A percentile compares a stretch with the other conserved stretches of the same genome.
These are phyloP conservation scores for Pezicula radicicola DNA, from an alignment of 2,329 filamentous ascomycete species.

Conservation along the genomic window DNA sequence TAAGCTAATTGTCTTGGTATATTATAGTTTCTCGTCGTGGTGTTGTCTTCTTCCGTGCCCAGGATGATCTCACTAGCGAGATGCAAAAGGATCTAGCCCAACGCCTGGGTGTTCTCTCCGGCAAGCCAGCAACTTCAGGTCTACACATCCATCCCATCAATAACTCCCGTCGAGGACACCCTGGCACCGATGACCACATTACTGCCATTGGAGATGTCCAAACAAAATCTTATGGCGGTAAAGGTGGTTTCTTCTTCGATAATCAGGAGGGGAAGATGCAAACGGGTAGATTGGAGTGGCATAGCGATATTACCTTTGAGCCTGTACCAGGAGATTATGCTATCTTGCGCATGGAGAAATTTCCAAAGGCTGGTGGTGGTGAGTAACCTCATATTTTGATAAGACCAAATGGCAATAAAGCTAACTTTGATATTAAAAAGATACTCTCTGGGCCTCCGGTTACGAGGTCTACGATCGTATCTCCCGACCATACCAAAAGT, in stretches of 20 bases:
- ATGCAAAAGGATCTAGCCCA: conserved; percentile 65
- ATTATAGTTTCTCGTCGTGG: conserved; percentile 60
- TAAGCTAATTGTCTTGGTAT: neutral
- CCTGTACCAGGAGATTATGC: conserved; percentile 59
- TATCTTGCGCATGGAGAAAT: conserved; percentile 6
- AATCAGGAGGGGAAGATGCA: conserved; percentile 32
- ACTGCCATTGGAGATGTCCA: conserved; percentile 62
- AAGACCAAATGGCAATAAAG: too few species aligned
- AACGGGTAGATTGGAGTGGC: conserved; percentile 41
- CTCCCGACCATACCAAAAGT: conserved; percentile 50
- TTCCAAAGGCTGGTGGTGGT: conserved; percentile 13
- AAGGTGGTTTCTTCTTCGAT: neutral
- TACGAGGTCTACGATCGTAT: conserved; percentile 67
- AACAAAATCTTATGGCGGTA: conserved; percentile 36
- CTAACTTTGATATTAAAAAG: conserved; percentile 10
- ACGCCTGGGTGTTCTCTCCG: conserved; percentile 52
- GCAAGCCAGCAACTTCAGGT: conserved; percentile 50
- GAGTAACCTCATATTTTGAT: too few species aligned
- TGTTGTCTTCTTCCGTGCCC: conserved; percentile 66
- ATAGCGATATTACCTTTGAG: conserved; percentile 62
- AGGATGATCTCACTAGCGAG: conserved; percentile 57
- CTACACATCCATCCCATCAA: conserved; percentile 60
- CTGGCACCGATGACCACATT: conserved; percentile 45
- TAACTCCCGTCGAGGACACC: conserved; percentile 48
- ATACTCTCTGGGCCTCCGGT: conserved; percentile 64